Evolutionary conservation across 1,284 basidiomycete genomes (phyloP), one percentile per base, ranked within the genome.

Genomic region (Apiotrichum domesticum): DNA sequence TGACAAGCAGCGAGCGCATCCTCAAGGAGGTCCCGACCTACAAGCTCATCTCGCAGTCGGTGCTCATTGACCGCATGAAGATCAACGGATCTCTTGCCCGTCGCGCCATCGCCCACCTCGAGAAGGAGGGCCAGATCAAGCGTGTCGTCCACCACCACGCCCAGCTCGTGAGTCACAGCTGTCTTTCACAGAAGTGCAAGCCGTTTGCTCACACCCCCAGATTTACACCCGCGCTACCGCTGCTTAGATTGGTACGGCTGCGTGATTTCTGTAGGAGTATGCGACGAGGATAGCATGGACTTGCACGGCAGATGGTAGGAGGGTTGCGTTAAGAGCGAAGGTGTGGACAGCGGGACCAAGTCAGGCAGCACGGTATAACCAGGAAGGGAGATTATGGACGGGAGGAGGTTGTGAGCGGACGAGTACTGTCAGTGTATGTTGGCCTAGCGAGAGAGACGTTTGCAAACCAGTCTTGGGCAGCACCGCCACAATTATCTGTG

Each of bases 21-120:
- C 79, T 97, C 73, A 98, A 98, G 86, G 96, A 99, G 80, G 93
- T 95, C 79, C 96, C 96, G 50, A 95, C 94, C 77, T 99, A 95
- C 91, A 91, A 92, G 77, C 90, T 98, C 84, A 94, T 98, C 85
- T 90, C 88, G 76, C 91, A 95, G 81, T 87, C 86, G 70, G 93
- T 94, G 79, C 87, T 98, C 79, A 97, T 99, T 74, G 96, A 99
- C 82, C 87, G 96, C 70, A 77, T 77, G 75, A 78, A 77, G 74
- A 83, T 99, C 80, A 95, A 94, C 80, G 96, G 95, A 63, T 90
- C 87, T 71, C 83, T 98, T 71, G 95, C 95, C 54, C 90, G 96
- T 64, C 79, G 90, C 67, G 93, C 92, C 59, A 98, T 99, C 79
- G 82, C 83, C 68, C 90, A 95, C 80, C 80, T 99, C 78, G 91